These are phyloP conservation scores for Aureobasidium sp. DNA, from an alignment of 2,329 filamentous ascomycete species.

Conservation along the genomic window DNA sequence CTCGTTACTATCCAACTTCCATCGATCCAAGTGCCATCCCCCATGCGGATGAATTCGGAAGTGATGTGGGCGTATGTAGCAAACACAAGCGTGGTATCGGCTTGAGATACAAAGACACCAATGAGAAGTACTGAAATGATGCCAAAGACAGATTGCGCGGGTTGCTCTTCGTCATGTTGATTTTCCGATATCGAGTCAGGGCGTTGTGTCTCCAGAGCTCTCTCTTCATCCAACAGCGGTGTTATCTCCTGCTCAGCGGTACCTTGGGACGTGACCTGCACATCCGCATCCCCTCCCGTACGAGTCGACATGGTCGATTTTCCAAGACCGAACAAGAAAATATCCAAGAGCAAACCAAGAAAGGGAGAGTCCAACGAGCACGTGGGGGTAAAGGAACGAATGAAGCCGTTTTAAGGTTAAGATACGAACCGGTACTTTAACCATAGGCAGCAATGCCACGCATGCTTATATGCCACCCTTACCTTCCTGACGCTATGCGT, in stretches of 20 bases:
- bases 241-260: not conserved
- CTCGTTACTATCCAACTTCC: slow-evolving; percentile 40
- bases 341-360: not conserved
- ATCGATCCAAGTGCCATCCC: slow-evolving; percentile 43
- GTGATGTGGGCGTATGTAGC: slow-evolving; percentile 68
- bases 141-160: slow-evolving; percentile 20
- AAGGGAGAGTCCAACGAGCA: not conserved
- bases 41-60: slow-evolving; percentile 49
- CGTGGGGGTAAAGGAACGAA: not conserved
- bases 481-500: not conserved
- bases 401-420: slow-evolving; percentile 10
- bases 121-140: slow-evolving; percentile 34
- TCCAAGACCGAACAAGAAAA: slow-evolving; percentile 4
- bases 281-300: not conserved
- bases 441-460: slow-evolving; percentile 4
- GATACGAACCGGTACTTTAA: slow-evolving; percentile 12
- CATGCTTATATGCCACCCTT: slow-evolving; percentile 12
- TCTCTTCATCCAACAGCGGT: not conserved
- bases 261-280: not conserved
- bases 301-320: not conserved
- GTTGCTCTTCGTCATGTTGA: not conserved
- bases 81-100: slow-evolving; percentile 70
- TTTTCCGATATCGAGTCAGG: not conserved
- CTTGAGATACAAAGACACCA: slow-evolving; percentile 72
- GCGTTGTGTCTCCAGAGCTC: not conserved